Base-by-base conservation (phyloP, 179 eudicot species). In the Beta macrorhiza region DNA sequence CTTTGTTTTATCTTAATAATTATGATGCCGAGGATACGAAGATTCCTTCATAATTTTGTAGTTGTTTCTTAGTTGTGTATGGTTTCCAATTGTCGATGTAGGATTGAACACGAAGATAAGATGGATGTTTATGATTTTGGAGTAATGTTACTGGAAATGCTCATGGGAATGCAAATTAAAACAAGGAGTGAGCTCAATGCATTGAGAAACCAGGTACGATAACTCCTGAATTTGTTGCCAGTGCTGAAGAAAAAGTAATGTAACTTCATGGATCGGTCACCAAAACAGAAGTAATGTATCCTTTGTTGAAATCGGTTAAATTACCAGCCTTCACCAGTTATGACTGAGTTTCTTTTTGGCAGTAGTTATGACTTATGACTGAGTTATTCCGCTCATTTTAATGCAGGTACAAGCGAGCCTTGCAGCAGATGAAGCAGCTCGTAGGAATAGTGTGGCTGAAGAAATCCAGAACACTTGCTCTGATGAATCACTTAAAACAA, bases 91-190 rank as follows among this genome's bases (percentile, higher is more conserved):
- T 61, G 45, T 74, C 7, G 37, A 63, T 69, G 74, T 85, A 94
- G 97, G 85, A 81, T 80, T 63, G 86, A 83, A 61, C 78, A 89
- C 67, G 90, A 90, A 69, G 97, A 92, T 79, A 93, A 90, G 88
- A 78, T 70, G 75, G 98, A 95, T 80, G 81, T 95, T 7, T 92
- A 92, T 70, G 95, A 92, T 85, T 91, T 93, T 73, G 98, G 98
- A 78, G 94, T 92, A 10, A 91, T 95, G 82, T 77, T 92, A 74
- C 90, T 92, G 9, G 97, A 95, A 77, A 83, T 89, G 62, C 88
- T 93, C 62, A 78, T 89, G 72, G 98, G 97, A 76, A 85, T 88
- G 79, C 86, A 85, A 62, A 78, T 91, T 56, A 89, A 75, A 81
- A 80, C 91, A 44, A 79, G 74, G 72, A 84, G 87, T 80, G 97